A percentile compares a stretch with the other conserved stretches of the same genome.
Evolutionary conservation across 805 yeast genomes (phyloP).

Genomic region (Kodamaea neixiangensis): DNA sequence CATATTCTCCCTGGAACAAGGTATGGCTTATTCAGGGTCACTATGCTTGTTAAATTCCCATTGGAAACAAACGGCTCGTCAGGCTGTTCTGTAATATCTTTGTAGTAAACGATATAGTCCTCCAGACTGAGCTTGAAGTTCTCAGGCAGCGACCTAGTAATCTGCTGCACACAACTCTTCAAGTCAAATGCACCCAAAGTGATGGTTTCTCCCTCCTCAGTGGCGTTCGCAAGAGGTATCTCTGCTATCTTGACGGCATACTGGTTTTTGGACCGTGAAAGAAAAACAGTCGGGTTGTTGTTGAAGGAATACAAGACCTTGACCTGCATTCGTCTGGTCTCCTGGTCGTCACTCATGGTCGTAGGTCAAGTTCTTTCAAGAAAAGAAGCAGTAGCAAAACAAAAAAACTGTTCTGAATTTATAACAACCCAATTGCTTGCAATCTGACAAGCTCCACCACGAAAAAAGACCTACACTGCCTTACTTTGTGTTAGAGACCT

Average conservation of each 20-base stretch:
- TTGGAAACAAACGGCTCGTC: slow-evolving; percentile 49
- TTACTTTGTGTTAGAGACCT: neutral
- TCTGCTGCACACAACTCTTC: slow-evolving; percentile 39
- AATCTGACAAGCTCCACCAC: neutral
- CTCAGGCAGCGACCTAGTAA: slow-evolving; percentile 42
- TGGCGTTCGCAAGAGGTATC: slow-evolving; percentile 28
- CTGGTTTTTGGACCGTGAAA: slow-evolving; percentile 38
- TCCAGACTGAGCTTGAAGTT: slow-evolving; percentile 40
- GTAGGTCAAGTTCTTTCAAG: neutral
- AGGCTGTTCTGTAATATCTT: slow-evolving; percentile 49
- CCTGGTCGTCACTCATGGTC: slow-evolving; percentile 23
- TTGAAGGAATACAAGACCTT: slow-evolving; percentile 48
- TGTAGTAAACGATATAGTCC: slow-evolving; percentile 48
- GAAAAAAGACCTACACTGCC: slow-evolving; percentile 2
- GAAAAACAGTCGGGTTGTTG: slow-evolving; percentile 43
- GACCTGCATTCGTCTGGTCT: slow-evolving; percentile 43
- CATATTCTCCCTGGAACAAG: slow-evolving; percentile 57
- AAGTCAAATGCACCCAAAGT: slow-evolving; percentile 46
- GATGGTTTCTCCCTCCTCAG: slow-evolving; percentile 29
- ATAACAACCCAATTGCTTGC: slow-evolving; percentile 3
- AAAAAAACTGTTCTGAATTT: neutral
- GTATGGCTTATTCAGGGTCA: slow-evolving; percentile 25
- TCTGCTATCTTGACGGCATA: slow-evolving; percentile 40
- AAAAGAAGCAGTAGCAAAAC: slow-evolving; percentile 4
- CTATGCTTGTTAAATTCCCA: slow-evolving; percentile 38